Percentiles rank a stretch among this genome's conserved stretches.
Conservation (phyloP, 2,329 filamentous ascomycete species). For the Parasarocladium wereldwijsianum region DNA sequence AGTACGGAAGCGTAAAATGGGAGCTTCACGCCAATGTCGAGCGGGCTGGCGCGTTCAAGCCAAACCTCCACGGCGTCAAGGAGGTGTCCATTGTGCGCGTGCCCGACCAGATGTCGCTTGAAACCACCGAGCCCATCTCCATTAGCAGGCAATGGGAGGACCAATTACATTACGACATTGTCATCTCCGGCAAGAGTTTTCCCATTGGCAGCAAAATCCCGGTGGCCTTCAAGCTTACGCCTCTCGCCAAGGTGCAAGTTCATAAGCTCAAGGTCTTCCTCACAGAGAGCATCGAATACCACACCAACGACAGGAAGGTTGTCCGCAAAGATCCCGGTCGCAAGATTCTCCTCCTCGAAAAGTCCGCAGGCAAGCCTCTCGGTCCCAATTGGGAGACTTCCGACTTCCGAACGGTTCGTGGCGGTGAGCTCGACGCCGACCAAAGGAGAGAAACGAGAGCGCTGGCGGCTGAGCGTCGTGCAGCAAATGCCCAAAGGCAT, state of each 20-base stretch:
- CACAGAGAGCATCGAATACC: constrained; percentile 84
- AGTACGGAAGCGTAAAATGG: constrained; percentile 77
- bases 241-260: constrained; percentile 82
- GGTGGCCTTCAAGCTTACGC: constrained; percentile 87
- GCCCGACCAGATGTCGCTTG: constrained; percentile 74
- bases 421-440: constrained; percentile 54
- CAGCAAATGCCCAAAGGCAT: constrained; percentile 33
- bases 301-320: constrained; percentile 71
- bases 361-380: constrained; percentile 64
- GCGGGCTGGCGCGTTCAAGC: constrained; percentile 76
- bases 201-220: constrained; percentile 77
- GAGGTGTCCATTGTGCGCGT: constrained; percentile 76
- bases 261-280: constrained; percentile 86
- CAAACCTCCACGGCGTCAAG: constrained; percentile 68
- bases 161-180: constrained; percentile 87
- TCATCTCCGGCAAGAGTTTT: constrained; percentile 92
- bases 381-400: constrained; percentile 61
- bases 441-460: constrained; percentile 33
- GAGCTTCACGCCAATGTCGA: constrained; percentile 76
- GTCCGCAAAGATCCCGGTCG: constrained; percentile 72
- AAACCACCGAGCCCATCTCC: constrained; percentile 85
- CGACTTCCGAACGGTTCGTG: constrained; percentile 60
- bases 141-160: constrained; percentile 93
- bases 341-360: constrained; percentile 80
- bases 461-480: constrained; percentile 33